These are phyloP conservation scores for Wickerhamiella pararugosa DNA, from an alignment of 1,139 yeast genomes.

Conservation along the genomic window DNA sequence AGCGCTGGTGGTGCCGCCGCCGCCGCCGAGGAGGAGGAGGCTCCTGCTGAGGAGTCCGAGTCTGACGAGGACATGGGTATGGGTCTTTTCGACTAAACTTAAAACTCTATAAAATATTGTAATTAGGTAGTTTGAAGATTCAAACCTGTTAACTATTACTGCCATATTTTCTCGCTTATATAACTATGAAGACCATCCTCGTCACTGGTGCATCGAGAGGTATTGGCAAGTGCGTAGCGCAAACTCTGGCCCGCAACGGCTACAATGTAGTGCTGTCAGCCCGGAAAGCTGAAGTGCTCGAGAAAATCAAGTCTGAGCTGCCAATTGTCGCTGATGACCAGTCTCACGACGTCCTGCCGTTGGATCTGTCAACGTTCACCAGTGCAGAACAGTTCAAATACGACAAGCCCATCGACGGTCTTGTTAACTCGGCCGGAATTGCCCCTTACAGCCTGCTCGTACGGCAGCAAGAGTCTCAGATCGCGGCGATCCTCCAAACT, in stretches of 20 bases:
- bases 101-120: background rate
- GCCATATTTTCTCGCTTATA: background rate
- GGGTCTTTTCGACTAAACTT: constrained; percentile 27
- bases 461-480: constrained; percentile 30
- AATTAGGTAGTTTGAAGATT: background rate
- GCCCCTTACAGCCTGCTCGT: constrained; percentile 46
- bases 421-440: constrained; percentile 74
- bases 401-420: constrained; percentile 25
- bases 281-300: constrained; percentile 32
- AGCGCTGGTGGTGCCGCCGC: constrained; percentile 54
- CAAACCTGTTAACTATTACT: background rate
- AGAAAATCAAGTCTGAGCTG: constrained; percentile 25
- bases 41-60: constrained; percentile 21
- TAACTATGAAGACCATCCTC: constrained; percentile 2
- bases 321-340: constrained; percentile 25
- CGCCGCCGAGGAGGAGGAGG: constrained; percentile 46
- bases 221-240: constrained; percentile 56
- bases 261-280: constrained; percentile 49
- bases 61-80: constrained; percentile 27
- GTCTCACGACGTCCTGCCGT: constrained; percentile 35
- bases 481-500: constrained; percentile 37
- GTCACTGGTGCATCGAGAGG: constrained; percentile 85
- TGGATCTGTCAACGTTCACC: constrained; percentile 31
- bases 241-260: constrained; percentile 43
- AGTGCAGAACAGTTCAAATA: constrained; percentile 7